phyloP scores from a whole-genome alignment of 1,139 yeast genomes.

The Debaryomyces psychrophilus region DNA sequence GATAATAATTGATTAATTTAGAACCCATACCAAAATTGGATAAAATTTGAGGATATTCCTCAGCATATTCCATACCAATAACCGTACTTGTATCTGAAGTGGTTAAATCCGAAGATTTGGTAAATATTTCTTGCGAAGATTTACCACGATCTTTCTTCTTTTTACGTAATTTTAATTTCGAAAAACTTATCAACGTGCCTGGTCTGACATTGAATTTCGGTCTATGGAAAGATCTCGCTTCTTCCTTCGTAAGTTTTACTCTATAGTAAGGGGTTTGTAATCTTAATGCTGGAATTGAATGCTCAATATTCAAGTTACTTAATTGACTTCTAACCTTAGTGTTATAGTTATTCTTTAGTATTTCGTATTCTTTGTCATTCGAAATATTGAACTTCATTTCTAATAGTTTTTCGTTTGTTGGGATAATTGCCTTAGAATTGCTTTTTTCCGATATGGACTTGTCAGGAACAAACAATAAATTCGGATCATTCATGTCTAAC shows the following conservation, averaged over 20 bases:
- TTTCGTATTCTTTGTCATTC: slow-evolving; percentile 84
- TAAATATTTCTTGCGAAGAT: slow-evolving; percentile 72
- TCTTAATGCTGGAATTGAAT: slow-evolving; percentile 83
- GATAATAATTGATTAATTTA: slow-evolving; percentile 86
- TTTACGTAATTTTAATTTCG: slow-evolving; percentile 78
- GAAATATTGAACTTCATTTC: slow-evolving; percentile 74
- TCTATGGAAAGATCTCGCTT: slow-evolving; percentile 80
- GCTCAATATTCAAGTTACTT: slow-evolving; percentile 89
- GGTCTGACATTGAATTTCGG: slow-evolving; percentile 76
- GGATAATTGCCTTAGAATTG: slow-evolving; percentile 42
- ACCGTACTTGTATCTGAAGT: slow-evolving; percentile 81
- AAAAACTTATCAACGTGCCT: slow-evolving; percentile 74
- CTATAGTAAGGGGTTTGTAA: slow-evolving; percentile 91
- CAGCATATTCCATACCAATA: slow-evolving; percentile 84
- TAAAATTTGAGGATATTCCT: slow-evolving; percentile 81
- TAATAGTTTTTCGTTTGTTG: slow-evolving; percentile 52
- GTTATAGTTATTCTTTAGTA: slow-evolving; percentile 82
- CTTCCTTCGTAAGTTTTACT: slow-evolving; percentile 69
- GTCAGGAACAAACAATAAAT: slow-evolving; percentile 65
- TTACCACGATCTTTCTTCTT: slow-evolving; percentile 89
- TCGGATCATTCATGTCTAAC: slow-evolving; percentile 87
- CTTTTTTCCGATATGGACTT: slow-evolving; percentile 23
- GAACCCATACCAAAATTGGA: slow-evolving; percentile 97
- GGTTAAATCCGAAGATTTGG: slow-evolving; percentile 74
- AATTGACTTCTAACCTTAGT: slow-evolving; percentile 91